phyloP scores from a whole-genome alignment of 495 filamentous ascomycete species.

The Penicillium waksmanii region DNA sequence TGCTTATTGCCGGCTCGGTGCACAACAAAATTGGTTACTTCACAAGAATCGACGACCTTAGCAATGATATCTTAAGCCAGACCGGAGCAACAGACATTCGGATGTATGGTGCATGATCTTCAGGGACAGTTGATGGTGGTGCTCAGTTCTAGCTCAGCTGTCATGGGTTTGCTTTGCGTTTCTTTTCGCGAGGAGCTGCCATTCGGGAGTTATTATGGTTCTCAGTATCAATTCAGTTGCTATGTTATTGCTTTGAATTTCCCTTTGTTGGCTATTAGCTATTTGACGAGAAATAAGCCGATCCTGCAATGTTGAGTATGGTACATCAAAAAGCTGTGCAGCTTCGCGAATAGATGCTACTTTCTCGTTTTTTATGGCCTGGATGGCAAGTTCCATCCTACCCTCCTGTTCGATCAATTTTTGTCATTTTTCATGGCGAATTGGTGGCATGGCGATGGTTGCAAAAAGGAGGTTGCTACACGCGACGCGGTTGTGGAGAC shows the following conservation, averaged over 20 bases:
- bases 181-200: too few species aligned
- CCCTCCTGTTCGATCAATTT: neutral
- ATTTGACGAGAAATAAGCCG: too few species aligned
- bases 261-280: too few species aligned
- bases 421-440: neutral
- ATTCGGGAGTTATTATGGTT: too few species aligned
- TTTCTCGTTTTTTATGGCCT: neutral
- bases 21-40: slow-evolving; percentile 1
- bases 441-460: neutral
- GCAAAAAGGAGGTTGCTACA: too few species aligned
- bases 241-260: too few species aligned
- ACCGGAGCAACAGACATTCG: slow-evolving; percentile 3
- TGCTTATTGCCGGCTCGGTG: neutral
- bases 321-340: neutral
- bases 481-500: too few species aligned
- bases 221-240: too few species aligned
- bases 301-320: neutral
- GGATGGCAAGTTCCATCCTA: neutral
- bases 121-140: too few species aligned
- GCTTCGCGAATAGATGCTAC: neutral
- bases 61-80: neutral
- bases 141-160: too few species aligned
- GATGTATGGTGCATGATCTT: slow-evolving; percentile 2
- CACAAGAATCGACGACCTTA: slow-evolving; percentile 6
- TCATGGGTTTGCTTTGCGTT: too few species aligned